Conservation (phyloP, 306 rosid genomes). For the Lagenaria siceraria region DNA sequence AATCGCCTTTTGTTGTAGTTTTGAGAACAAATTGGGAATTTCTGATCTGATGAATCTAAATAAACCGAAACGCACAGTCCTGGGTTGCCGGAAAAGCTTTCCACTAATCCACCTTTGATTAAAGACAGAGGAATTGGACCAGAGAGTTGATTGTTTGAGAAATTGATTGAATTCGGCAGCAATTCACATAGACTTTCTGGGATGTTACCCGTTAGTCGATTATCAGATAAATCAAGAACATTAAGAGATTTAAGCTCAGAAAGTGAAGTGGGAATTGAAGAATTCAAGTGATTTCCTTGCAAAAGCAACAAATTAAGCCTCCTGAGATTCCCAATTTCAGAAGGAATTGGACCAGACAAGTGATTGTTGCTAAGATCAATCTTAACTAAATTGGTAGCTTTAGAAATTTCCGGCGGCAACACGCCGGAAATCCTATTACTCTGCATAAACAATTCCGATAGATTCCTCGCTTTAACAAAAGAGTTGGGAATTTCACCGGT, state of each 20-base stretch:
- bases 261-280: constrained; percentile 64
- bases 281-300: constrained; percentile 66
- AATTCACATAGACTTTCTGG: constrained; percentile 67
- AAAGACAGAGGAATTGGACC: constrained; percentile 75
- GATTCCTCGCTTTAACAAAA: constrained; percentile 43
- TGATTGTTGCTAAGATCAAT: constrained; percentile 77
- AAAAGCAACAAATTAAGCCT: constrained; percentile 61
- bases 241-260: constrained; percentile 57
- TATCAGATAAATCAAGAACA: constrained; percentile 86
- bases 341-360: constrained; percentile 68
- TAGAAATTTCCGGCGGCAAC: constrained; percentile 56
- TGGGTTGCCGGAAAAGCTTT: constrained; percentile 83
- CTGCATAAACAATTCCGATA: constrained; percentile 78
- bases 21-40: constrained; percentile 43
- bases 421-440: constrained; percentile 61
- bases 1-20: constrained; percentile 25
- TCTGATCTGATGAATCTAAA: constrained; percentile 36
- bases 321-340: constrained; percentile 57
- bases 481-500: constrained; percentile 48
- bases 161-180: constrained; percentile 76
- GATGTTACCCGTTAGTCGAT: constrained; percentile 62
- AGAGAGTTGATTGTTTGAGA: constrained; percentile 64
- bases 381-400: constrained; percentile 55
- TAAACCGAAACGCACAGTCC: constrained; percentile 49
- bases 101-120: constrained; percentile 70